Conservation (phyloP, 352 stramenopile species). For the Proteromonas lacertae region DNA sequence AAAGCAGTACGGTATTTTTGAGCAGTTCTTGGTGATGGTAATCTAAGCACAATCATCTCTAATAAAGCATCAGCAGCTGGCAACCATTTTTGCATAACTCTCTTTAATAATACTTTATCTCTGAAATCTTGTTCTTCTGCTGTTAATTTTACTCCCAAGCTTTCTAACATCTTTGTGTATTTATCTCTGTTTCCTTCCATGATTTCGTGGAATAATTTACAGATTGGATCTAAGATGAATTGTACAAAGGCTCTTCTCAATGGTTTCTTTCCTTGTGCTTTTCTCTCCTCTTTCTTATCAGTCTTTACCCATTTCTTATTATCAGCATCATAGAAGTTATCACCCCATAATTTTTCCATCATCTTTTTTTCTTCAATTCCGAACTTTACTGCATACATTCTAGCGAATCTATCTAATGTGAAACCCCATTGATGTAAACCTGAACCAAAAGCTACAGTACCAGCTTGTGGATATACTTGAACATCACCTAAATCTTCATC, state of each 20-base stretch:
- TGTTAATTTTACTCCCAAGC: constrained; percentile 74
- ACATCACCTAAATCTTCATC: constrained; percentile 73
- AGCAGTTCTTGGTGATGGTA: constrained; percentile 74
- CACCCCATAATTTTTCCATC: constrained; percentile 96
- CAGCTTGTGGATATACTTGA: constrained; percentile 87
- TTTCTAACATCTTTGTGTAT: constrained; percentile 35
- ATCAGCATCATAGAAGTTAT: constrained; percentile 16
- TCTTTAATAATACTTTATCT: constrained; percentile 89
- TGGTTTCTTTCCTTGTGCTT: background rate
- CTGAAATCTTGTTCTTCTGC: constrained; percentile 68
- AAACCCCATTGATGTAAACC: constrained; percentile 98
- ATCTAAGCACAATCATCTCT: constrained; percentile 98
- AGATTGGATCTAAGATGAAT: constrained; percentile 98
- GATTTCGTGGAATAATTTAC: constrained; percentile 94
- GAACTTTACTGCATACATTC: constrained; percentile 94
- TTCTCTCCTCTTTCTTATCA: background rate
- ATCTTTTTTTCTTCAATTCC: constrained; percentile 89
- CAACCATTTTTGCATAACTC: constrained; percentile 95
- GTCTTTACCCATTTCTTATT: constrained; percentile 13
- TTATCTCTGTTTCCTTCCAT: constrained; percentile 75
- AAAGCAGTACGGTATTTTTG: constrained; percentile 92
- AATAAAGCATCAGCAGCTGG: constrained; percentile 85
- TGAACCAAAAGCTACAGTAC: constrained; percentile 90
- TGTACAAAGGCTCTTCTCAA: constrained; percentile 93
- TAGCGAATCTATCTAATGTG: constrained; percentile 92